Base-by-base conservation (phyloP, 805 yeast genomes). In the Sugiyamaella boreocaroliniensis region DNA sequence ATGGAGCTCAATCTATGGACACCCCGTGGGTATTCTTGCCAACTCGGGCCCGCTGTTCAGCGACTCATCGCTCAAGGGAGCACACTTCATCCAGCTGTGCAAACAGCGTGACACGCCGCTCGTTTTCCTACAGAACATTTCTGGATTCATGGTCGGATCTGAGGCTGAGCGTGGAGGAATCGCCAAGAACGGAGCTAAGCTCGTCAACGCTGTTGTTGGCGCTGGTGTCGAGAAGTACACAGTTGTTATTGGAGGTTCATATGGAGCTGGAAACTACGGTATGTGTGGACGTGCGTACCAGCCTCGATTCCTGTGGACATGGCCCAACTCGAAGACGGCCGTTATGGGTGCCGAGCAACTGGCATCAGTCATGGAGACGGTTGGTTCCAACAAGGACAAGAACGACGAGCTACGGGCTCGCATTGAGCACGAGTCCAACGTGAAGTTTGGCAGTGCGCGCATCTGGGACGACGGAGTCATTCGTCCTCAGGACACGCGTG, bases 291-390 rank as follows among this genome's bases (percentile, higher is more conserved):
- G 68, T 19, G 68, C 68, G 16, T 65, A 65, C 53, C 60, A 58
- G 48, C 68, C 68, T 1, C 57, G 65, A 20, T 65, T 65, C 57
- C 57, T 65, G 49, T 63, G 64, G 64, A 50, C 68, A 11, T 65
- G 68, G 68, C 68, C 68, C 48, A 65, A 65, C 54, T 61, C 68
- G 11, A 55, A 61, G 20, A 65, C 68, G 11, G 68, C 65, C 18
- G 68, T 65, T 29, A 65, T 65, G 68, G 68, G 68, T 7, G 61
- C 67, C 12, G 68, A 65, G 58, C 68, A 65, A 57, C 60, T 65
- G 45, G 65, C 64, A 8, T 55, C 61, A 20, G 68, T 65, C 47
- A 65, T 65, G 68, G 58, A 52, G 29, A 52, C 64, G 2, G 68
- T 65, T 1, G 62, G 65, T 11, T 58, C 64, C 16, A 55, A 58